phyloP scores from a whole-genome alignment of 495 filamentous ascomycete species.

The Penicillium bovifimosum region DNA sequence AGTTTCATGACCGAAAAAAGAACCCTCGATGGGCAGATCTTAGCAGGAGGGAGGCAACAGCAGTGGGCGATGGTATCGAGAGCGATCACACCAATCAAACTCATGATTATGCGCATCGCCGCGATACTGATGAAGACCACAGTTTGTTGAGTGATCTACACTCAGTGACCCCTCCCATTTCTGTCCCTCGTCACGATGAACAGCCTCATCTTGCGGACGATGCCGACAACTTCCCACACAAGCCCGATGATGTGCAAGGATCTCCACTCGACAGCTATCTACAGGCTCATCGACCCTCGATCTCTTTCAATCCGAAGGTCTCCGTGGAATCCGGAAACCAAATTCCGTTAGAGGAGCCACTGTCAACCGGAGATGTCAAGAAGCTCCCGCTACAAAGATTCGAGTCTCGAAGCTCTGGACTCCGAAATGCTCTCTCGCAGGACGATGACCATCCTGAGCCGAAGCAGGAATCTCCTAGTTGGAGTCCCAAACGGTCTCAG shows the following conservation, averaged over 20 bases:
- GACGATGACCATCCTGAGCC: constrained; percentile 19
- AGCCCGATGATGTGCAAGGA: constrained; percentile 36
- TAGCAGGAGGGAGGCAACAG: constrained; percentile 22
- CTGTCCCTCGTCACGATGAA: constrained; percentile 39
- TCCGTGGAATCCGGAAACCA: constrained; percentile 35
- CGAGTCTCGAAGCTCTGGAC: constrained; percentile 36
- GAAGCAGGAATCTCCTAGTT: constrained; percentile 17
- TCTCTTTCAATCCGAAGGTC: constrained; percentile 40
- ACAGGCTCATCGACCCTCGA: constrained; percentile 35
- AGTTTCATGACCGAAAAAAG: constrained; percentile 26
- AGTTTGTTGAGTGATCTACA: constrained; percentile 43
- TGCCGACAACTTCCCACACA: constrained; percentile 33
- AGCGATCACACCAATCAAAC: constrained; percentile 40
- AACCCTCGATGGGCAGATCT: constrained; percentile 25
- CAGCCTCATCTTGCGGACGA: constrained; percentile 14
- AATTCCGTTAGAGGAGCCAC: constrained; percentile 34
- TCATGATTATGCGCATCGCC: constrained; percentile 38
- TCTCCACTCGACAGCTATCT: constrained; percentile 44
- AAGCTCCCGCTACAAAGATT: constrained; percentile 25
- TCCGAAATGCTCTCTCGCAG: constrained; percentile 37
- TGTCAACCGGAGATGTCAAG: constrained; percentile 30
- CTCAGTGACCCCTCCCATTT: constrained; percentile 44
- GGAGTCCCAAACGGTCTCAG: constrained; percentile 19
- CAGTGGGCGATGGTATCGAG: constrained; percentile 39
- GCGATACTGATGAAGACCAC: constrained; percentile 44